Evolutionary conservation across 1,284 basidiomycete genomes (phyloP).

Genomic region (Singerocomus inundabilis): DNA sequence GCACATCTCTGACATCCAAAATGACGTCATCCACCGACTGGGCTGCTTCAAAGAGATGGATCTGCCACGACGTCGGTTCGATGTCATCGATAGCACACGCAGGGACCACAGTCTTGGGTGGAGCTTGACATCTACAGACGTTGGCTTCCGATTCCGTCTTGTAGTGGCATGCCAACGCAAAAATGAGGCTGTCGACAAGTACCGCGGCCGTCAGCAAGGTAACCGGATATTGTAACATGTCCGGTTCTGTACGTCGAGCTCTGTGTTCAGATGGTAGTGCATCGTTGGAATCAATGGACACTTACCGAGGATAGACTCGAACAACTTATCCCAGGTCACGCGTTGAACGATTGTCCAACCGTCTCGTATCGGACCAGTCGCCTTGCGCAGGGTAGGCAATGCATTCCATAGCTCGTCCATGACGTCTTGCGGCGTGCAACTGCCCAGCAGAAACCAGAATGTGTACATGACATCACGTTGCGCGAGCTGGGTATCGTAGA

Average conservation of each 20-base stretch:
- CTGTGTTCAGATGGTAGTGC: not conserved
- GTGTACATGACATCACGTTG: constrained; percentile 56
- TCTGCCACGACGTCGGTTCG: constrained; percentile 17
- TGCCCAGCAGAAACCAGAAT: constrained; percentile 48
- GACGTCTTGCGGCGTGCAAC: constrained; percentile 52
- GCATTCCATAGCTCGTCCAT: constrained; percentile 58
- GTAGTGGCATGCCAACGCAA: constrained; percentile 38
- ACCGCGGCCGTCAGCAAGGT: constrained; percentile 51
- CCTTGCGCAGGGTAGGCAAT: constrained; percentile 46
- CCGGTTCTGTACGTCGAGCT: constrained; percentile 39
- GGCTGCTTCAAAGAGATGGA: constrained; percentile 31
- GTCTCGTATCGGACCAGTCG: constrained; percentile 29
- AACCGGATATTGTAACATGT: constrained; percentile 49
- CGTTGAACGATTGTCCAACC: constrained; percentile 47
- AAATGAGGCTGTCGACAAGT: constrained; percentile 43
- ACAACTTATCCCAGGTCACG: constrained; percentile 50
- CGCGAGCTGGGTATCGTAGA: constrained; percentile 39
- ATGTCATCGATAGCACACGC: not conserved
- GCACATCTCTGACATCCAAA: constrained; percentile 43
- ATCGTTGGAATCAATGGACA: not conserved
- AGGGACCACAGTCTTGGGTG: not conserved
- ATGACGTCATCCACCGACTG: constrained; percentile 40
- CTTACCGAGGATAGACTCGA: constrained; percentile 45
- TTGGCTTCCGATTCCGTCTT: constrained; percentile 33
- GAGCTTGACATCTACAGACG: constrained; percentile 7